Conservation (phyloP, 306 rosid species). For the Fragaria iinumae region DNA sequence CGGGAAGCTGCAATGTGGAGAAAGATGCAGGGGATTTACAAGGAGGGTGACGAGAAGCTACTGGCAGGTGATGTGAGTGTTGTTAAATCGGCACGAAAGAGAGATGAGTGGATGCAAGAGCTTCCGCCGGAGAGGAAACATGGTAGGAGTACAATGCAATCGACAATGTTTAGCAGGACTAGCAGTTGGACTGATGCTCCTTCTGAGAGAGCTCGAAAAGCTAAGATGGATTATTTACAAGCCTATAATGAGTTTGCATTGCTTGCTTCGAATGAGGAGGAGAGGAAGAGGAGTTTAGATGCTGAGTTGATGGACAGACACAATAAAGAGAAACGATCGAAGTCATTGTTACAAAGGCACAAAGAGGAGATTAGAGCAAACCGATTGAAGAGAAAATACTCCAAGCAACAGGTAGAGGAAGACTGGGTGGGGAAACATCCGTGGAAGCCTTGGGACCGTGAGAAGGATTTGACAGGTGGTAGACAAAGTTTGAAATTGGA, state of each 20-base stretch:
- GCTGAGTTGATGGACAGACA: conserved; percentile 84
- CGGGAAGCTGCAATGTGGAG: conserved; percentile 76
- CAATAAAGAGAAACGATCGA: conserved; percentile 70
- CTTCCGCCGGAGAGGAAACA: neutral
- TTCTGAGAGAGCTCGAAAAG: conserved; percentile 74
- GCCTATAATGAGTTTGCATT: conserved; percentile 79
- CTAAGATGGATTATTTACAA: conserved; percentile 80
- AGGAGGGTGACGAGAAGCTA: neutral
- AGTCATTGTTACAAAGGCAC: conserved; percentile 71
- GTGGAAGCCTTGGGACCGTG: conserved; percentile 98
- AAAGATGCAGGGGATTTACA: conserved; percentile 23
- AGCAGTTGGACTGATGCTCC: conserved; percentile 89
- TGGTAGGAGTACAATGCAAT: conserved; percentile 48
- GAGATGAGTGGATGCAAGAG: neutral
- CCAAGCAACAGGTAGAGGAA: conserved; percentile 43
- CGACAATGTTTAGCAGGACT: conserved; percentile 65
- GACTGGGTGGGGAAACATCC: conserved; percentile 89
- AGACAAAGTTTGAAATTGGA: conserved; percentile 62
- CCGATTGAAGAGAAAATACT: conserved; percentile 53
- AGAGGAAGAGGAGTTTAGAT: conserved; percentile 49
- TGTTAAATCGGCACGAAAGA: neutral
- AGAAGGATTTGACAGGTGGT: conserved; percentile 78
- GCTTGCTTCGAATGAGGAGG: conserved; percentile 67
- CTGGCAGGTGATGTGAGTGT: neutral
- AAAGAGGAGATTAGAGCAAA: conserved; percentile 50